A percentile compares a stretch with the other conserved stretches of the same genome.
Conservation (phyloP, 108 stramenopile species). For the Epithemia pelagica region DNA sequence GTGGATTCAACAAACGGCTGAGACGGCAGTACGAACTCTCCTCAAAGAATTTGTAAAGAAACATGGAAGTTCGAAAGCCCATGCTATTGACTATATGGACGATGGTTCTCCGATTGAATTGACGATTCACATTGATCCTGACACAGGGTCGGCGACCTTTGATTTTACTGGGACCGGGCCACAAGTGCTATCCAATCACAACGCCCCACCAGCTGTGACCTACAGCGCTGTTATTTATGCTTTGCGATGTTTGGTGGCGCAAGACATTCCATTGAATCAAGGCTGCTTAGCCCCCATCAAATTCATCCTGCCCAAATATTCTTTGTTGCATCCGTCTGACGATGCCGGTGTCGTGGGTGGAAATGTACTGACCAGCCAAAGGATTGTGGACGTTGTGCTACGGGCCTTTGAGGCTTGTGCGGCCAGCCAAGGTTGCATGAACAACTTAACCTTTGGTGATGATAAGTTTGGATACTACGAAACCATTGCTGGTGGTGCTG, state of each 20-base stretch:
- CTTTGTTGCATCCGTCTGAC: slow-evolving; percentile 86
- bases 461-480: slow-evolving; percentile 96
- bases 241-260: slow-evolving; percentile 86
- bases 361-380: slow-evolving; percentile 96
- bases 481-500: slow-evolving; percentile 98
- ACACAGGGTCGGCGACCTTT: slow-evolving; percentile 75
- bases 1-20: slow-evolving; percentile 95
- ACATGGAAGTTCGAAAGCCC: slow-evolving; percentile 46
- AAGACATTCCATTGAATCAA: slow-evolving; percentile 97
- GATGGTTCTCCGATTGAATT: slow-evolving; percentile 95
- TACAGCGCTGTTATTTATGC: slow-evolving; percentile 97
- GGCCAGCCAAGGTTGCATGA: slow-evolving; percentile 99
- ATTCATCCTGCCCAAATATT: slow-evolving; percentile 82
- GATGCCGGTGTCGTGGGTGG: slow-evolving; percentile 97
- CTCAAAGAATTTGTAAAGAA: slow-evolving; percentile 67
- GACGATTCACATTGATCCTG: slow-evolving; percentile 79
- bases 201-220: slow-evolving; percentile 98
- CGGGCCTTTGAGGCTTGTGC: slow-evolving; percentile 95
- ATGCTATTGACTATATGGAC: slow-evolving; percentile 93
- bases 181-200: slow-evolving; percentile 93
- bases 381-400: slow-evolving; percentile 97
- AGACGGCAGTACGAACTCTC: slow-evolving; percentile 90
- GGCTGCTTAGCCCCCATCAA: slow-evolving; percentile 93
- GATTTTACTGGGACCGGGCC: slow-evolving; percentile 98
- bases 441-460: slow-evolving; percentile 98